phyloP scores from a whole-genome alignment of 495 filamentous ascomycete genomes.

The Trichoderma asperelloides region DNA sequence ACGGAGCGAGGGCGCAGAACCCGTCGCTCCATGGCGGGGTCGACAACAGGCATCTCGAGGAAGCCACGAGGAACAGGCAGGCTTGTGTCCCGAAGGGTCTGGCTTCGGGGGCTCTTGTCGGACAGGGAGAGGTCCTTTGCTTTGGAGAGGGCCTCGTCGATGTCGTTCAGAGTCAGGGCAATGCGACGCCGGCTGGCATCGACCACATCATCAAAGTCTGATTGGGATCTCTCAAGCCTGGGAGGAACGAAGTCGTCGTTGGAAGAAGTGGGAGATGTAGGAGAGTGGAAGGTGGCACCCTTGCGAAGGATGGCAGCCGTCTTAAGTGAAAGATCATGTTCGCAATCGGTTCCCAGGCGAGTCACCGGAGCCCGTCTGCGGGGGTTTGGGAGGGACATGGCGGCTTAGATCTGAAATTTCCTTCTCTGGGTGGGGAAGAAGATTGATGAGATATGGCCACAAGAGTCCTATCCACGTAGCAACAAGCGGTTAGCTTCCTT shows the following conservation, averaged over 20 bases:
- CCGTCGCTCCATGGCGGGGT: conserved; percentile 33
- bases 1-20: conserved; percentile 42
- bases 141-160: conserved; percentile 37
- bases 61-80: conserved; percentile 43
- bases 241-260: conserved; percentile 37
- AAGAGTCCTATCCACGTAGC: not conserved
- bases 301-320: conserved; percentile 49
- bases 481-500: conserved; percentile 4
- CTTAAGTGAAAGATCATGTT: conserved; percentile 37
- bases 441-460: conserved; percentile 16
- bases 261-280: conserved; percentile 36
- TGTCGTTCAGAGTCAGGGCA: conserved; percentile 39
- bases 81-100: conserved; percentile 36
- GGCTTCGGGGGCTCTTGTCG: conserved; percentile 17
- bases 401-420: conserved; percentile 19
- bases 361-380: conserved; percentile 38
- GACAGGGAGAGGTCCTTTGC: conserved; percentile 21
- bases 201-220: conserved; percentile 53
- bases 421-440: conserved; percentile 22
- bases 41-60: conserved; percentile 37
- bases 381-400: conserved; percentile 42
- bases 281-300: conserved; percentile 55
- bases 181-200: conserved; percentile 45
- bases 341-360: conserved; percentile 29
- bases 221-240: conserved; percentile 50